Conservation (phyloP, 306 rosid genomes). For the Arachis hypogaea region DNA sequence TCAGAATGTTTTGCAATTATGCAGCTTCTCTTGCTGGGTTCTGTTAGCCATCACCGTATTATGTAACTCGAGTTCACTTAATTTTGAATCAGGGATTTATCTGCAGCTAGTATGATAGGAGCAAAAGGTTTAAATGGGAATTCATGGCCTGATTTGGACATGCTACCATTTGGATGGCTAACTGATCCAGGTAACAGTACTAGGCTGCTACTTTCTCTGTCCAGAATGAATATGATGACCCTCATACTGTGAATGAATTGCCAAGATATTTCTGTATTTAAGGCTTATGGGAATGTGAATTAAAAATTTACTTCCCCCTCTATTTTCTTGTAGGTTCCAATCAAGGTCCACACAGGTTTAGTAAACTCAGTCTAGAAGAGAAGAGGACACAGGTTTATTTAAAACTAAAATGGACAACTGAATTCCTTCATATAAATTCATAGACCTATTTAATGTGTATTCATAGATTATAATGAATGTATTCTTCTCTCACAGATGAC, state of each 20-base stretch:
- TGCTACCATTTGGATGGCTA: conserved; percentile 98
- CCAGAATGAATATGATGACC: conserved; percentile 25
- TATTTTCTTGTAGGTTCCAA: conserved; percentile 60
- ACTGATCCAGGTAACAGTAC: conserved; percentile 67
- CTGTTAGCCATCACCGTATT: conserved; percentile 14
- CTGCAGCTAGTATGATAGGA: conserved; percentile 79
- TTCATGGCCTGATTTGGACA: conserved; percentile 99
- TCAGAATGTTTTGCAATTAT: conserved; percentile 8
- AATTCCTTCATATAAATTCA: conserved; percentile 29
- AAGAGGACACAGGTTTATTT: conserved; percentile 78
- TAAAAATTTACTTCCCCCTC: conserved; percentile 3
- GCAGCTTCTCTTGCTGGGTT: conserved; percentile 29
- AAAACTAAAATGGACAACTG: background rate
- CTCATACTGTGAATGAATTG: conserved; percentile 9
- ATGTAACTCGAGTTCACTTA: conserved; percentile 21
- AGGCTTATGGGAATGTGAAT: conserved; percentile 35
- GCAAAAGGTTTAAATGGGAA: conserved; percentile 72
- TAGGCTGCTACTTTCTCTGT: background rate
- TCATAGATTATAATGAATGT: conserved; percentile 3
- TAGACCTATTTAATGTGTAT: conserved; percentile 20
- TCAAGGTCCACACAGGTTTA: conserved; percentile 77
- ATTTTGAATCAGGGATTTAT: conserved; percentile 65
- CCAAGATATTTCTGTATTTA: conserved; percentile 35
- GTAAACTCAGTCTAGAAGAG: conserved; percentile 61
- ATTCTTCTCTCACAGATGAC: conserved; percentile 64